Conservation (phyloP, 106 monocot species). For the Acorus calamus region DNA sequence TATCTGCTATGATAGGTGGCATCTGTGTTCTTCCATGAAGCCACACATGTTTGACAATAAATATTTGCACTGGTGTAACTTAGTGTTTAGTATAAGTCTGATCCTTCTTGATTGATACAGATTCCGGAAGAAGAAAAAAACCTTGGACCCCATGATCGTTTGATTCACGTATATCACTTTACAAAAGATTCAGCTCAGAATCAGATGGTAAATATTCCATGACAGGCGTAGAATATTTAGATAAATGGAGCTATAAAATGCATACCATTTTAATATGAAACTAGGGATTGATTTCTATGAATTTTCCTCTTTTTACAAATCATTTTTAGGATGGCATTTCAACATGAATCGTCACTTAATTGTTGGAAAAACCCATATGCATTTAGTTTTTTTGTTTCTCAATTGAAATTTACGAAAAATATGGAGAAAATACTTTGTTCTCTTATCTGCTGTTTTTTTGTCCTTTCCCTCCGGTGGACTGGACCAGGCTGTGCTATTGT, state of each 20-base stretch:
- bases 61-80: background rate
- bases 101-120: conserved; percentile 22
- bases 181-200: conserved; percentile 75
- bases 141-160: conserved; percentile 76
- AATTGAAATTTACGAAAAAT: too few species aligned
- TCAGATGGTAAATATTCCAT: conserved; percentile 39
- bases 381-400: too few species aligned
- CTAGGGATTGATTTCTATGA: background rate
- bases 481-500: too few species aligned
- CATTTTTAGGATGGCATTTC: background rate
- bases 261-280: background rate
- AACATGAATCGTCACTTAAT: too few species aligned
- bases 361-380: too few species aligned
- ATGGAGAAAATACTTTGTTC: too few species aligned
- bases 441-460: too few species aligned
- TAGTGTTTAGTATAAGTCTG: background rate
- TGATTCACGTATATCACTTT: conserved; percentile 99
- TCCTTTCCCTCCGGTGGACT: too few species aligned
- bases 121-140: conserved; percentile 98
- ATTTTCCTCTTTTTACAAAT: conserved; percentile 7
- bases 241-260: too few species aligned
- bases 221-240: too few species aligned
- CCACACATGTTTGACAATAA: background rate
- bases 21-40: too few species aligned
- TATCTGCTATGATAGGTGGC: too few species aligned